Evolutionary conservation across 2,329 filamentous ascomycete genomes (phyloP).

Genomic region (Oidium heveae): DNA sequence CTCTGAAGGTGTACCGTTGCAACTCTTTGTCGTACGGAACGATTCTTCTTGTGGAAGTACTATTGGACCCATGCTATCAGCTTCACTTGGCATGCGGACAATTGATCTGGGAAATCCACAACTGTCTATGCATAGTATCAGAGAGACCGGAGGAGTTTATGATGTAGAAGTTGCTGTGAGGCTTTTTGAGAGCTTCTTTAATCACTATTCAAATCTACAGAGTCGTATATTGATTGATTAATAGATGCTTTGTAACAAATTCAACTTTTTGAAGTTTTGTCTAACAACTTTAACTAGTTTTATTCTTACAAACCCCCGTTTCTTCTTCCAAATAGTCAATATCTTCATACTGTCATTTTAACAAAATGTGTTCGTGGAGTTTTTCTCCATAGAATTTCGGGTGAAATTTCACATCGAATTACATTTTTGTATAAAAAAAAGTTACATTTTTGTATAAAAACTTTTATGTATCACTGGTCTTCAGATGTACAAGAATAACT

Average conservation of each 20-base stretch:
- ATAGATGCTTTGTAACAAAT: not conserved
- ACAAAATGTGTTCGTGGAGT: too few relatives aligned
- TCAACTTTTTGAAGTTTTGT: not conserved
- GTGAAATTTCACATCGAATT: too few relatives aligned
- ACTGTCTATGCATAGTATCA: conserved; percentile 62
- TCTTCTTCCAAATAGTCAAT: too few relatives aligned
- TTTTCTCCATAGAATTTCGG: too few relatives aligned
- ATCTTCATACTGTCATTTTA: too few relatives aligned
- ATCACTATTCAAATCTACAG: not conserved
- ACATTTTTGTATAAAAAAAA: too few relatives aligned
- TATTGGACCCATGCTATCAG: conserved; percentile 89
- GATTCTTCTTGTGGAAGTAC: conserved; percentile 88
- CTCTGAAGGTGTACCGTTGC: conserved; percentile 53
- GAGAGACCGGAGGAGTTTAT: conserved; percentile 69
- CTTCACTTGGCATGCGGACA: conserved; percentile 64
- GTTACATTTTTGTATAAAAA: too few relatives aligned
- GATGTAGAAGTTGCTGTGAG: conserved; percentile 68
- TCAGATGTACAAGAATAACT: too few relatives aligned
- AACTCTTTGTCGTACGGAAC: conserved; percentile 90
- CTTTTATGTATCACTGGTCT: too few relatives aligned
- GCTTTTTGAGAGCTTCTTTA: conserved; percentile 27
- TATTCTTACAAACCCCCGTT: too few relatives aligned
- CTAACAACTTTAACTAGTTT: too few relatives aligned
- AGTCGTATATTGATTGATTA: conserved; percentile 1
- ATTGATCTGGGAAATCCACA: conserved; percentile 75